phyloP scores from a whole-genome alignment of 345 rosid species.

The Zanthoxylum bungeanum region DNA sequence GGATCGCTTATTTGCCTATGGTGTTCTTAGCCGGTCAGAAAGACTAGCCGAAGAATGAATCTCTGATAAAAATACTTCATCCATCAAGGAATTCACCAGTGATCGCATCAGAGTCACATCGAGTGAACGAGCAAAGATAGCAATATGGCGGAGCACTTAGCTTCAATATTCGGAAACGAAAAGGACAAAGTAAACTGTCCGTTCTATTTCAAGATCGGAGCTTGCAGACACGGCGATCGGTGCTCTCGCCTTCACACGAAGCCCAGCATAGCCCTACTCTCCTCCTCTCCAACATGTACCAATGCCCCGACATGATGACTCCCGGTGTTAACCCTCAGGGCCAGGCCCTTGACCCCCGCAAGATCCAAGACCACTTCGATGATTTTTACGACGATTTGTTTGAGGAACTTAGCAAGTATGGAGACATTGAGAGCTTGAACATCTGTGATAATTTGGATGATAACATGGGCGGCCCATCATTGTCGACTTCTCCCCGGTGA shows the following conservation, averaged over 20 bases:
- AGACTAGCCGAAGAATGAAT: no score
- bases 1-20: no score
- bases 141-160: no score
- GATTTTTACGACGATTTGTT: constrained; percentile 51
- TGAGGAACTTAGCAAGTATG: constrained; percentile 55
- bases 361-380: constrained; percentile 53
- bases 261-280: constrained; percentile 53
- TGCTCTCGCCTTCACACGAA: constrained; percentile 64
- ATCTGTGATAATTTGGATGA: constrained; percentile 58
- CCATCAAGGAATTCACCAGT: no score
- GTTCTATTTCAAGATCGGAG: no score
- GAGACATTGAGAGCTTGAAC: constrained; percentile 46
- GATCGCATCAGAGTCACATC: no score
- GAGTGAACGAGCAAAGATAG: no score
- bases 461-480: constrained; percentile 57
- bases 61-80: no score
- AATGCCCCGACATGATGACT: no score
- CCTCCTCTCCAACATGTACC: constrained; percentile 61
- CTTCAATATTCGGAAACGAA: no score
- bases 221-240: constrained; percentile 59
- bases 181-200: no score
- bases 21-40: no score
- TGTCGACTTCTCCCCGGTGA: constrained; percentile 48
- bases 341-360: constrained; percentile 46
- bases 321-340: constrained; percentile 44